Percentiles rank a stretch among this genome's conserved stretches.
Conservation (phyloP, 768 basidiomycete species). For the Pleurotus eryngii region DNA sequence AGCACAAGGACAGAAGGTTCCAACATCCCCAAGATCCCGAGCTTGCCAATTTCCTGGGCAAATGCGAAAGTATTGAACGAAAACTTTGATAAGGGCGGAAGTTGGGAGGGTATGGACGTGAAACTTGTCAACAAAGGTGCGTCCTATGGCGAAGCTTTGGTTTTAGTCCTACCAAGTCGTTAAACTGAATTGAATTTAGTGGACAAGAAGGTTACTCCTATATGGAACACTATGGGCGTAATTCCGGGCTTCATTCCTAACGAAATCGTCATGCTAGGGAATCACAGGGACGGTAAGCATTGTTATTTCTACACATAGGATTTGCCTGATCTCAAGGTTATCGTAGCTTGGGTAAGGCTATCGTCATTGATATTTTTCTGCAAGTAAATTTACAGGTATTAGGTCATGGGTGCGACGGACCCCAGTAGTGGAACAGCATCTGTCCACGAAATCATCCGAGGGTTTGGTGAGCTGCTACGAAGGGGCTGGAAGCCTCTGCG, state of each 20-base stretch:
- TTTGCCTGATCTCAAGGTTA: neutral
- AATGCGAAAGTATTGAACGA: constrained; percentile 58
- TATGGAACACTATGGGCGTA: constrained; percentile 9
- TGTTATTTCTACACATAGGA: neutral
- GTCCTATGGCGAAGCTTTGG: neutral
- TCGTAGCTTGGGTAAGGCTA: constrained; percentile 3
- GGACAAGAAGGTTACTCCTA: constrained; percentile 15
- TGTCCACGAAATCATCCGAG: constrained; percentile 53
- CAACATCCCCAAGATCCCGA: constrained; percentile 54
- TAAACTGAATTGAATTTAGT: constrained; percentile 9
- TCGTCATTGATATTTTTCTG: constrained; percentile 11
- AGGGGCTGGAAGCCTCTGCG: constrained; percentile 69
- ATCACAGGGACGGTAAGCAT: constrained; percentile 3
- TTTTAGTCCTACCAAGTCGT: neutral
- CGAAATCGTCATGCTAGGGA: constrained; percentile 1
- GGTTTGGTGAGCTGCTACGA: constrained; percentile 46
- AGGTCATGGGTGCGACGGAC: constrained; percentile 55
- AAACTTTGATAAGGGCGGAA: constrained; percentile 41
- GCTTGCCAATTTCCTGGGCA: constrained; percentile 63
- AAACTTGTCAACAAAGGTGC: constrained; percentile 57
- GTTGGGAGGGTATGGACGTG: constrained; percentile 37
- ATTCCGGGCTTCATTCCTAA: constrained; percentile 3
- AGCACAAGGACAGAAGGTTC: constrained; percentile 46
- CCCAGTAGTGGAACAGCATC: constrained; percentile 56
- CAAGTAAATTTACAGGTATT: constrained; percentile 15